Conservation (phyloP, 148 eudicot species). For the Vaccinium myrtillus region DNA sequence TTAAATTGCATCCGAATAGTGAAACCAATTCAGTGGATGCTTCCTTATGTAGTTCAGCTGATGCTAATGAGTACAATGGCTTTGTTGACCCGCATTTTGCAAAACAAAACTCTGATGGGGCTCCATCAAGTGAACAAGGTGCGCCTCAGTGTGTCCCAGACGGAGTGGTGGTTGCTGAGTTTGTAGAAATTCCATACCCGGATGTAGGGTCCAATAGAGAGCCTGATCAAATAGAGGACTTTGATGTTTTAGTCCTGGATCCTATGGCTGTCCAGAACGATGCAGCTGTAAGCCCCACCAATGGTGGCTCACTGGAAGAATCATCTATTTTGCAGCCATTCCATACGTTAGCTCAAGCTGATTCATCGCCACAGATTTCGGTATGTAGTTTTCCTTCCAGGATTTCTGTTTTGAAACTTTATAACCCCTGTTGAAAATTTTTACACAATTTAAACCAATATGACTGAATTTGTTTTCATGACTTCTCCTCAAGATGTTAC, state of each 20-base stretch:
- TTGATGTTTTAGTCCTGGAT: conserved; percentile 8
- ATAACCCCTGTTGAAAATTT: neutral
- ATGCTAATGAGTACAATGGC: conserved; percentile 1
- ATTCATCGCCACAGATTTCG: conserved; percentile 18
- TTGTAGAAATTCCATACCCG: neutral
- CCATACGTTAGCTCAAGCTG: conserved; percentile 16
- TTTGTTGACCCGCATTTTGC: neutral
- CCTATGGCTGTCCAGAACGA: conserved; percentile 6
- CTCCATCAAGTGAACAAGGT: conserved; percentile 1
- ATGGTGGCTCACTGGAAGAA: conserved; percentile 4
- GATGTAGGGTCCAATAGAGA: conserved; percentile 13
- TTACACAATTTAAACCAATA: neutral
- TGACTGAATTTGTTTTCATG: neutral
- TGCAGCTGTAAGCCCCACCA: conserved; percentile 9
- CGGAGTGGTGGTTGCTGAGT: conserved; percentile 7
- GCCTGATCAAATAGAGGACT: neutral
- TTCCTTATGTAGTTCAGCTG: neutral
- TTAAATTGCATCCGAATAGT: neutral
- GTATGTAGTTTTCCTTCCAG: conserved; percentile 16
- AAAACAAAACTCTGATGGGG: conserved; percentile 6
- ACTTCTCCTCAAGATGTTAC: neutral
- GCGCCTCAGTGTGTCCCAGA: conserved; percentile 4
- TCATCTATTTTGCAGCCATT: conserved; percentile 8
- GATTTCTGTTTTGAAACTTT: neutral
- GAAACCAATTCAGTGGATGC: conserved; percentile 10